Evolutionary conservation across 768 basidiomycete species (phyloP).

Genomic region (Suillus plorans): DNA sequence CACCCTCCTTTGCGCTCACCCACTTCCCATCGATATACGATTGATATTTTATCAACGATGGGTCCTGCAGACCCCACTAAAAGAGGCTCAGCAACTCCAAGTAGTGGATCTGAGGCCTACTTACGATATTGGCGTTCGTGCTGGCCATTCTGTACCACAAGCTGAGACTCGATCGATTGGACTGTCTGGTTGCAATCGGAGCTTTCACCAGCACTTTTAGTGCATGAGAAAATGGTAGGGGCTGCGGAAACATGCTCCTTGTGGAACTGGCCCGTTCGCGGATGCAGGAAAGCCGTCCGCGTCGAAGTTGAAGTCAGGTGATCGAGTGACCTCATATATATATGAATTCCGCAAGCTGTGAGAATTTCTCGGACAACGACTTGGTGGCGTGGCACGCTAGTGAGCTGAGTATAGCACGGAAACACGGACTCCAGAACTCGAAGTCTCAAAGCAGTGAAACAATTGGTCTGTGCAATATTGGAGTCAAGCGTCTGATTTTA

Average conservation of each 20-base stretch:
- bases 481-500: neutral
- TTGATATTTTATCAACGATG: conserved; percentile 70
- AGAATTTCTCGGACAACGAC: conserved; percentile 1
- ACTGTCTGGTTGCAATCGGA: neutral
- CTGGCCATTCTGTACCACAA: conserved; percentile 54
- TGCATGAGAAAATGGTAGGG: neutral
- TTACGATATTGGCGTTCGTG: conserved; percentile 35
- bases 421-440: neutral
- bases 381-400: neutral
- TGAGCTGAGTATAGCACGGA: neutral
- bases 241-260: conserved; percentile 1
- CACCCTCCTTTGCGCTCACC: conserved; percentile 75
- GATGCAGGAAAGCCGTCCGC: neutral
- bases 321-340: neutral
- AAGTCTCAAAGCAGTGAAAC: neutral
- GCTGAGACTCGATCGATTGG: neutral
- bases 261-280: neutral
- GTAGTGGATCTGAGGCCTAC: conserved; percentile 18
- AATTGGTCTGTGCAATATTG: neutral
- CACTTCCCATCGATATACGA: conserved; percentile 85
- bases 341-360: neutral
- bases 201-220: neutral
- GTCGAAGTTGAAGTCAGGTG: conserved; percentile 1
- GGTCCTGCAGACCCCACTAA: conserved; percentile 77
- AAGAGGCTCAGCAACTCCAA: conserved; percentile 3